Conservation (phyloP, 2,329 filamentous ascomycete genomes). For the Sclerotinia spermophila region DNA sequence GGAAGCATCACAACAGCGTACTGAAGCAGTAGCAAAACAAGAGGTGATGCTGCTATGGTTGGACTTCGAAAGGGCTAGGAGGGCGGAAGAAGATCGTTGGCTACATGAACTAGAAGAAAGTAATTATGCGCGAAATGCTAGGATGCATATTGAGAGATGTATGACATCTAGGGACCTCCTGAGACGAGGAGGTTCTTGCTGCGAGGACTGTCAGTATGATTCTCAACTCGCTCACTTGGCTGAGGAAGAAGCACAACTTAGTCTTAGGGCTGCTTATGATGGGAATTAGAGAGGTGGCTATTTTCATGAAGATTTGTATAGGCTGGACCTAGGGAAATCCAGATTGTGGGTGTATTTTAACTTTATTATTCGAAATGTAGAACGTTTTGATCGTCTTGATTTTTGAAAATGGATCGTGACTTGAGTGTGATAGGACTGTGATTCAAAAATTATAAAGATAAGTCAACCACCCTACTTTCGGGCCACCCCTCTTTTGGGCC, state of each 20-base stretch:
- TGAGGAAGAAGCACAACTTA: background rate
- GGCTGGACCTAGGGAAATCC: background rate
- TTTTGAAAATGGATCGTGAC: background rate
- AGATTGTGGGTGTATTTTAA: background rate
- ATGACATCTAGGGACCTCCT: background rate
- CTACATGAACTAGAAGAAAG: background rate
- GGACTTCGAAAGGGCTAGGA: background rate
- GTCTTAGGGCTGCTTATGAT: background rate
- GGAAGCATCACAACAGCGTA: background rate
- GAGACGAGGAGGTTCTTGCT: background rate
- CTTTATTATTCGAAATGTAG: background rate
- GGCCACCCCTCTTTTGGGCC: no score
- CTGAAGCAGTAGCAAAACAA: background rate
- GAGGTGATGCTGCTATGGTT: background rate
- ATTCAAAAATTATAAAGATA: background rate
- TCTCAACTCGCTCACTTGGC: background rate
- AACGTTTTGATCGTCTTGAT: background rate
- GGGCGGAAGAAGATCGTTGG: background rate
- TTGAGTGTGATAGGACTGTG: background rate
- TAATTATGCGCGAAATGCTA: background rate
- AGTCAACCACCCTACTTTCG: no score
- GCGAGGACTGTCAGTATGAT: background rate
- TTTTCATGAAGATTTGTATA: background rate
- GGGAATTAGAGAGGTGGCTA: no score
- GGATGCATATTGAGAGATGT: background rate